Base-by-base conservation (phyloP, 2,329 filamentous ascomycete genomes). In the Cladobotryum mycophilum region DNA sequence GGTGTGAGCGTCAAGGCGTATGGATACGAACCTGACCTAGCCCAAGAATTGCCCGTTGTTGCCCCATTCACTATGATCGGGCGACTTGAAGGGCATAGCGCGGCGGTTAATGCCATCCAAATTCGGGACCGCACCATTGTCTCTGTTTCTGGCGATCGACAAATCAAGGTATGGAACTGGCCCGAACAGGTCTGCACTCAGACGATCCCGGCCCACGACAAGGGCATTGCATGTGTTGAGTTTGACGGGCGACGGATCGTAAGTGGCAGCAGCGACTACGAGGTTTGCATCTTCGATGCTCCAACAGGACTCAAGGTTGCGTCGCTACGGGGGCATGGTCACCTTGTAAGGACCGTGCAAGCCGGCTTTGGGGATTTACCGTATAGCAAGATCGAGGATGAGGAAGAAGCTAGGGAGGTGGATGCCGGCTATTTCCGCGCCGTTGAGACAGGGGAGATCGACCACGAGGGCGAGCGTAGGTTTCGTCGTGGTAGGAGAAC, bases 221-320 rank as follows among this genome's bases (percentile, higher is more conserved):
- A 99, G 66, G 93, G 93, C 33, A 97, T 99, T 60, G 93, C 93
- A 3, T 99, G 93, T 66, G 91, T 99, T 14, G 92, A 99, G 68
- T 97, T 93, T 63, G 93, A 99, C 64, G 90, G 89, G 22, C 84
- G 89, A 46, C 82, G 93, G 17, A 95, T 99, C 55, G 89, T 99
- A 47, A 96, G 89, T 60, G 93, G 93, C 3, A 96, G 91, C 67
- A 96, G 91, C 60, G 93, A 99, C 67, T 90, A 95, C 64, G 91
- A 93, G 38, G 89, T 99, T 33, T 90, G 93, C 58, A 93, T 99
- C 17, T 99, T 95, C 65, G 93, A 97, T 64, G 85, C 87, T 41
- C 79, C 81, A 42, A 90, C 89, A 0, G 87, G 88, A 4, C 84
- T 93, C 11, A 91, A 97, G 67, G 89, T 97, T 5, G 92, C 91